Base-by-base conservation (phyloP, 2,329 filamentous ascomycete genomes). In the Sphaerulina vaccinii region DNA sequence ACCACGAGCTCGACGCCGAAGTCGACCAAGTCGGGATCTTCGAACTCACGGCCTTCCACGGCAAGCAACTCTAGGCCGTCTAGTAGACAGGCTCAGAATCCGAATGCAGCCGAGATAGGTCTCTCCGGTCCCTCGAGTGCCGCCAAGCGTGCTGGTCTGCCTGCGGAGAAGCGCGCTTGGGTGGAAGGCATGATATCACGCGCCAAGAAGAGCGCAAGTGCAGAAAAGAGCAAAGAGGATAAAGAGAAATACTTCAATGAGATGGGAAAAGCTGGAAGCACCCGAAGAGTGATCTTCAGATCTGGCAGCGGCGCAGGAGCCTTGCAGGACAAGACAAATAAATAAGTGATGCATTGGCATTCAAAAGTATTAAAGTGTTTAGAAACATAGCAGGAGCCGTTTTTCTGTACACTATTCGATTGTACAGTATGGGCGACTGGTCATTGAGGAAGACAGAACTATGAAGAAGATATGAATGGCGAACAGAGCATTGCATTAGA, bases 121-220 rank as follows among this genome's bases (percentile, higher is more conserved):
- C 51, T 61, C 13, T 51, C 61, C 13, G 58, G 58, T 1, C 54
- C 55, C 2, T 56, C 52, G 3, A 59, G 56, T 33, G 55, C 51
- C n/a, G 54, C 50, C 24, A 60, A 55, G 35, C 41, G 37, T 21
- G 47, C 52, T n/a, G 59, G 55, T 15, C 48, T 65, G 23, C 71
- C 83, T 50, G 83, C 85, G 49, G 85, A 90, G 70, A 88, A 86
- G 65, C 78, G 83, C 52, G 83, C 85, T 33, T 93, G 88, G 88
- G 86, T 93, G 8, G 86, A 91, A 68, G 88, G 84, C 56, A 86
- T 93, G 74, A 86, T 90, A 72, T 86, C 88, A 64, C 86, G 88
- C 65, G 88, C 90, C 35, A 81, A 86, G 53, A 78, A 84, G 40
- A 48, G 44, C 11, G 86, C 83, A 54, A 88, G 85, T 64, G 62